These are phyloP conservation scores for Trichothecium sympodiale DNA, from an alignment of 2,329 filamentous ascomycete genomes.

Conservation along the genomic window DNA sequence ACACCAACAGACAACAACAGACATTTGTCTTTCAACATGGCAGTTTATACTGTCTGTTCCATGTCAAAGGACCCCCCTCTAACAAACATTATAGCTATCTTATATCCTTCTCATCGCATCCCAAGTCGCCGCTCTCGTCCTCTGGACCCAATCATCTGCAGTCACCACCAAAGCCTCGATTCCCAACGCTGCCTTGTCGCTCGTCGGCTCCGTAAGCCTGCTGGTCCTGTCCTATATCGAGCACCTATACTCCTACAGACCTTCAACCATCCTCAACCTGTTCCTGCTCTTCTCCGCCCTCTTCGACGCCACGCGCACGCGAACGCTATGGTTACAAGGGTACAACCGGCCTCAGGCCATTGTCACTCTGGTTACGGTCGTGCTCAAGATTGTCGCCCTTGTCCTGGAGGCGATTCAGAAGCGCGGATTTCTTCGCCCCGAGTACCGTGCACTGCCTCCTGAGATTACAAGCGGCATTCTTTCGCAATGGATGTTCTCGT, in stretches of 20 bases:
- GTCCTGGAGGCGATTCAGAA: conserved; percentile 4
- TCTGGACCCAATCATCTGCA: conserved; percentile 3
- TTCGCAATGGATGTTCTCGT: conserved; percentile 4
- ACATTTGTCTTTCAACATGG: no score
- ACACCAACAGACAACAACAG: no score
- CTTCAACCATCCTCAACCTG: conserved; percentile 5
- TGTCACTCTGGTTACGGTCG: background rate
- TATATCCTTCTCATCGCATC: background rate
- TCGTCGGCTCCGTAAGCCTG: conserved; percentile 4
- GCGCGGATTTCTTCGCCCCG: conserved; percentile 1
- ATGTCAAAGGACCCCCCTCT: no score
- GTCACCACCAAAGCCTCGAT: conserved; percentile 3
- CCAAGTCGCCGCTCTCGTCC: conserved; percentile 1
- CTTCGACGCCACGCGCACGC: conserved; percentile 3
- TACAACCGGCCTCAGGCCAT: conserved; percentile 1
- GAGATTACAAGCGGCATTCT: conserved; percentile 5
- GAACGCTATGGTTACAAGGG: conserved; percentile 5
- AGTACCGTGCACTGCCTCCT: conserved; percentile 1
- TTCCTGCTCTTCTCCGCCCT: conserved; percentile 4
- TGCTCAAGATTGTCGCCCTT: conserved; percentile 3
- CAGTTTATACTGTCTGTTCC: no score
- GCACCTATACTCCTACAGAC: conserved; percentile 4
- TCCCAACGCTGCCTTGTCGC: conserved; percentile 2
- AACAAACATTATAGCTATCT: background rate
- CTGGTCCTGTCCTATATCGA: conserved; percentile 3